phyloP scores from a whole-genome alignment of 352 stramenopile genomes.

The Globisporangium ultimum region DNA sequence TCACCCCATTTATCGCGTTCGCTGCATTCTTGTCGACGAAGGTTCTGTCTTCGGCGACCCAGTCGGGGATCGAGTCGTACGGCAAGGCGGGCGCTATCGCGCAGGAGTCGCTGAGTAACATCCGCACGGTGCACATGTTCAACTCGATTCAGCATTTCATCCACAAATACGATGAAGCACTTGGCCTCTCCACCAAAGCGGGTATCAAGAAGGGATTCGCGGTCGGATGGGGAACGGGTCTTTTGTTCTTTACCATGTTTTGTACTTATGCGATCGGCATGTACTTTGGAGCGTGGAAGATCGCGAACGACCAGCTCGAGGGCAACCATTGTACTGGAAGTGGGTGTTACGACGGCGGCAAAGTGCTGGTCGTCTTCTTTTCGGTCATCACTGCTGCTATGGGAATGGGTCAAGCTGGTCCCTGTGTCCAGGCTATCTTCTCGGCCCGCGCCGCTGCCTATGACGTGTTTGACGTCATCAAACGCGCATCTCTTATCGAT shows the following conservation, averaged over 20 bases:
- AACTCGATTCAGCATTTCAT: slow-evolving; percentile 57
- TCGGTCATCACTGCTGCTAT: slow-evolving; percentile 38
- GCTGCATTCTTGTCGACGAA: slow-evolving; percentile 64
- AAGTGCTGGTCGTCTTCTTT: slow-evolving; percentile 62
- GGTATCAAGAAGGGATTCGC: slow-evolving; percentile 50
- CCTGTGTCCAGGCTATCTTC: slow-evolving; percentile 34
- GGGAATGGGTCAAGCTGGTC: slow-evolving; percentile 31
- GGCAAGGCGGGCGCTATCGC: slow-evolving; percentile 62
- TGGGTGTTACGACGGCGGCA: slow-evolving; percentile 36
- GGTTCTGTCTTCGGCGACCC: slow-evolving; percentile 40
- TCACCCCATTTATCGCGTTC: slow-evolving; percentile 59
- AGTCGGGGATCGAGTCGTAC: slow-evolving; percentile 57
- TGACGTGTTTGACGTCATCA: slow-evolving; percentile 48
- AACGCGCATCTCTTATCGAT: slow-evolving; percentile 51
- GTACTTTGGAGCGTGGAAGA: slow-evolving; percentile 69
- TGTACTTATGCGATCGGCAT: slow-evolving; percentile 75
- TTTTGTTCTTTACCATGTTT: slow-evolving; percentile 66
- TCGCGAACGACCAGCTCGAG: slow-evolving; percentile 48
- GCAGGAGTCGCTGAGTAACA: slow-evolving; percentile 68
- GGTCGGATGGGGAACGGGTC: slow-evolving; percentile 48
- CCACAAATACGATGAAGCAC: slow-evolving; percentile 48
- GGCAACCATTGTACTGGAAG: slow-evolving; percentile 19
- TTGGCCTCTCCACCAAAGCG: slow-evolving; percentile 37
- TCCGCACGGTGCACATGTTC: slow-evolving; percentile 80
- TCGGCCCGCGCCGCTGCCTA: slow-evolving; percentile 32